Evolutionary conservation across 169 alveolate species (phyloP), one percentile per base, ranked within the genome.

Genomic region (Cryptosporidium canis): DNA sequence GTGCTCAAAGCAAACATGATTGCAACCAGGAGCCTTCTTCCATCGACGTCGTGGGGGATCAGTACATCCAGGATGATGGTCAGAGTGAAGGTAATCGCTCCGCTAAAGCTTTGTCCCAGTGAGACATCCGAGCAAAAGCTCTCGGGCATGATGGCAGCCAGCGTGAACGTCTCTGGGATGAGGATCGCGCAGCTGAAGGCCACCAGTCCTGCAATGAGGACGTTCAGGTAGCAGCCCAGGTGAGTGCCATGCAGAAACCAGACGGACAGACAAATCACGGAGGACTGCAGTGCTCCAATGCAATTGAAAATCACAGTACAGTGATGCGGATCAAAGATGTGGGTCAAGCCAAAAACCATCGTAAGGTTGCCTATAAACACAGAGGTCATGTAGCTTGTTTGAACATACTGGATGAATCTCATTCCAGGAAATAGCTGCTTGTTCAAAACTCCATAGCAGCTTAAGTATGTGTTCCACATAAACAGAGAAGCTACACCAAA

Each of bases 141-240:
- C 45, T 77, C 87, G 24, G 87, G 87, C 87, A 77, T 77, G 18
- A 77, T 77, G 9, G 87, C 70, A 6, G 87, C 87, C 37, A 77
- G 27, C 3, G 87, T 77, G 31, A 77, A 77, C 21, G 87, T 77
- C 43, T 77, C 87, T 14, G 87, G 87, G 9, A 77, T 77, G 29
- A 77, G 39, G 27, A 77, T 77, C 16, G 87, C 87, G 44, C 87
- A 77, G 41, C 87, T 77, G 53, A 77, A 77, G 5, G 87, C 87
- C 3, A 77, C 71, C 16, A 77, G 63, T 18, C 77, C 87, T 35
- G 87, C 72, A 27, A 77, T 41, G n/a, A 77, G 24, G 7, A 77
- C 31, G 6, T 77, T 77, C 45, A 58, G 14, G 6, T 24, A 41
- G 24, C 87, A 77, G 0, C 87, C 87, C 66, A 16, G 39, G 27